These are phyloP conservation scores for Coemansia brasiliensis DNA, from an alignment of 192 early-diverging fungal species.

Conservation along the genomic window DNA sequence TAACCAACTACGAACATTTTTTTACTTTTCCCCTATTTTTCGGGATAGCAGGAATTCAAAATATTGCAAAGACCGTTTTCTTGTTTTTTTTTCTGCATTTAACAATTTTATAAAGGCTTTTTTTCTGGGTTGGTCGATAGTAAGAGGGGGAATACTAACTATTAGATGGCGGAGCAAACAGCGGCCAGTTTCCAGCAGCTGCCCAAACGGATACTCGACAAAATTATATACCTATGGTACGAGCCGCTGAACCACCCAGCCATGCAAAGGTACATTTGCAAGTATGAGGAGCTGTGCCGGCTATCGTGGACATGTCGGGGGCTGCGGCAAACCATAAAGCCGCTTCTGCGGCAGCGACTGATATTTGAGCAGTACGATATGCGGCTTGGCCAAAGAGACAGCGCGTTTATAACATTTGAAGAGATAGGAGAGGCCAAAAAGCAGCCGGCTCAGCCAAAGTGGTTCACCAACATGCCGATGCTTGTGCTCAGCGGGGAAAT, in stretches of 20 bases:
- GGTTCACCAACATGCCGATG: slow-evolving; percentile 23
- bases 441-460: slow-evolving; percentile 14
- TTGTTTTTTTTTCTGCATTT: too few species aligned
- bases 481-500: too few species aligned
- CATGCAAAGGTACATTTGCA: slow-evolving; percentile 21
- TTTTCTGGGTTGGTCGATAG: too few species aligned
- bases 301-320: too few species aligned
- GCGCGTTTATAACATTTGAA: slow-evolving; percentile 14
- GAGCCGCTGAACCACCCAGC: slow-evolving; percentile 5
- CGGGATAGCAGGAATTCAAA: too few species aligned
- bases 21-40: too few species aligned
- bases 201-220: slow-evolving; percentile 31
- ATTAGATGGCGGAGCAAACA: slow-evolving; percentile 2
- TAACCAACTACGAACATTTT: neutral
- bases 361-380: slow-evolving; percentile 42
- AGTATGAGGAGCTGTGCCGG: slow-evolving; percentile 21
- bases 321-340: slow-evolving; percentile 1
- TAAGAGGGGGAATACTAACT: too few species aligned
- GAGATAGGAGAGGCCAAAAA: slow-evolving; percentile 20
- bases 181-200: slow-evolving; percentile 29
- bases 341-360: slow-evolving; percentile 15
- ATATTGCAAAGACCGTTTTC: too few species aligned
- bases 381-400: slow-evolving; percentile 16
- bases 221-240: slow-evolving; percentile 25
- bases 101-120: too few species aligned